A percentile compares a stretch with the other conserved stretches of the same genome.
Conservation (phyloP, 495 filamentous ascomycete species). For the Aspergillus indologenus region DNA sequence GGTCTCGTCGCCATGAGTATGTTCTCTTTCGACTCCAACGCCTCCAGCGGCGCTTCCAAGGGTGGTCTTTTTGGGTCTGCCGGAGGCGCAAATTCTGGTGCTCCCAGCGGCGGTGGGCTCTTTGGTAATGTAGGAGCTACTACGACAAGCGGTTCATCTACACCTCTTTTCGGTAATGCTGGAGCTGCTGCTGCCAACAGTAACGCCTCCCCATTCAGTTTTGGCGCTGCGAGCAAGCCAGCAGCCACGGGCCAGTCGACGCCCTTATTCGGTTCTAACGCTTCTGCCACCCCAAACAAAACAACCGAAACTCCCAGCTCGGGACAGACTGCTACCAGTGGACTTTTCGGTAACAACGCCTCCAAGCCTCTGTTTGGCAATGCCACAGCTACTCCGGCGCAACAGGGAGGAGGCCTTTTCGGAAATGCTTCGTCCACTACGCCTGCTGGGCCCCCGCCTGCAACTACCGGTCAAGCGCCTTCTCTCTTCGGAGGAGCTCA, state of each 20-base stretch:
- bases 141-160: conserved; percentile 30
- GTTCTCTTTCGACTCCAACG: conserved; percentile 34
- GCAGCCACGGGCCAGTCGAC: conserved; percentile 25
- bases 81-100: conserved; percentile 22
- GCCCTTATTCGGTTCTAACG: conserved; percentile 26
- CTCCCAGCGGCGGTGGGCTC: conserved; percentile 31
- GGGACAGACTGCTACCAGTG: conserved; percentile 33
- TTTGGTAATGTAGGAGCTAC: conserved; percentile 48
- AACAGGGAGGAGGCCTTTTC: conserved; percentile 40
- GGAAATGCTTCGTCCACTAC: conserved; percentile 54
- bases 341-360: conserved; percentile 49
- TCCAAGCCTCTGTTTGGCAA: conserved; percentile 39
- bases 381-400: conserved; percentile 36
- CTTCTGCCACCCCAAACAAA: conserved; percentile 41
- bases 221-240: conserved; percentile 34
- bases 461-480: conserved; percentile 25
- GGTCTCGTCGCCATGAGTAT: conserved; percentile 24
- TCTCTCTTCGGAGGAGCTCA: conserved; percentile 27
- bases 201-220: conserved; percentile 39
- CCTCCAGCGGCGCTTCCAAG: conserved; percentile 34
- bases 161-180: conserved; percentile 31
- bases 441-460: conserved; percentile 57
- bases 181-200: conserved; percentile 27
- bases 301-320: conserved; percentile 33
- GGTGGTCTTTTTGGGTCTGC: conserved; percentile 42